Conservation (phyloP, 495 filamentous ascomycete species). For the Hypoxylon crocopeplum region DNA sequence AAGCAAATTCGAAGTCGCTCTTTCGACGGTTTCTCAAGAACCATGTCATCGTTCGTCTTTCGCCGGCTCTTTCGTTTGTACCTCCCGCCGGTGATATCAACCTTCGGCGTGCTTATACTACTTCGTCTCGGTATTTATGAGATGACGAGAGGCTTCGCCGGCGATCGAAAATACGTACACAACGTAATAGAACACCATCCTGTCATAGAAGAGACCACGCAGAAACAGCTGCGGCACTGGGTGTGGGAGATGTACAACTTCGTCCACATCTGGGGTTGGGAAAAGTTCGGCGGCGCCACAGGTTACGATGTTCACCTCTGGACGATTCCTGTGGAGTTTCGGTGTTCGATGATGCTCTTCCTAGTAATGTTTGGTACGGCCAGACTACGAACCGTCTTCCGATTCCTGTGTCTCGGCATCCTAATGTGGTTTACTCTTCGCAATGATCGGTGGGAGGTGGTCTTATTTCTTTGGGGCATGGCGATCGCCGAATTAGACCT, state of each 20-base stretch:
- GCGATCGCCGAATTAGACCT: slow-evolving; percentile 49
- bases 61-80: slow-evolving; percentile 71
- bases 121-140: slow-evolving; percentile 60
- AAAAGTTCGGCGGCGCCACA: slow-evolving; percentile 49
- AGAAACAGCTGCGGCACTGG: slow-evolving; percentile 46
- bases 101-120: slow-evolving; percentile 62
- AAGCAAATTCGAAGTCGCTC: slow-evolving; percentile 60
- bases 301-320: slow-evolving; percentile 71
- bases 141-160: slow-evolving; percentile 49
- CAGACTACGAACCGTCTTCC: slow-evolving; percentile 34
- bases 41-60: slow-evolving; percentile 68
- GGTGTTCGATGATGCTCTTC: slow-evolving; percentile 70
- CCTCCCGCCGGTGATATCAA: slow-evolving; percentile 66
- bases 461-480: slow-evolving; percentile 51
- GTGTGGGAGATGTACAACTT: slow-evolving; percentile 43
- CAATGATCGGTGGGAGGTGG: slow-evolving; percentile 51
- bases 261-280: slow-evolving; percentile 51
- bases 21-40: slow-evolving; percentile 40
- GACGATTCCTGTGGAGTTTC: slow-evolving; percentile 77
- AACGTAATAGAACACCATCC: slow-evolving; percentile 54
- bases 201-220: slow-evolving; percentile 24
- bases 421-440: slow-evolving; percentile 44
- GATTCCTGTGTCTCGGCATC: slow-evolving; percentile 34
- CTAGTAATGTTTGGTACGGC: slow-evolving; percentile 59
- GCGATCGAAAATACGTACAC: slow-evolving; percentile 41